Percentiles rank a stretch among this genome's conserved stretches.
These are phyloP conservation scores for Citrullus amarus DNA, from an alignment of 306 rosid genomes.

Conservation along the genomic window DNA sequence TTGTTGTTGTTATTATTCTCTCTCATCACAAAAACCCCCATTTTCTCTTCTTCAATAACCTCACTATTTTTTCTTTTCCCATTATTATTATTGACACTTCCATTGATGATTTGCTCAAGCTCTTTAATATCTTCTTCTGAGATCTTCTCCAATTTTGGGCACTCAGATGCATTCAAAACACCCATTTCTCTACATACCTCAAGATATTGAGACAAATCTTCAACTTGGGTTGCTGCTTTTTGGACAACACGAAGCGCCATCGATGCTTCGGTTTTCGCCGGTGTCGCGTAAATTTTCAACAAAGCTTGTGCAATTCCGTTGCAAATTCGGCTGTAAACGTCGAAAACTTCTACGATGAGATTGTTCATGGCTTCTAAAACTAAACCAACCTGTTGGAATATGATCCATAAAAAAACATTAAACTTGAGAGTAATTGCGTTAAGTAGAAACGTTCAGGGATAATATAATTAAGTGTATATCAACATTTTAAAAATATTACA, in stretches of 20 bases:
- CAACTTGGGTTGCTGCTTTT: constrained; percentile 40
- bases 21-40: constrained; percentile 8
- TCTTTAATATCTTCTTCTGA: constrained; percentile 44
- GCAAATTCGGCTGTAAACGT: constrained; percentile 46
- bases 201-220: constrained; percentile 30
- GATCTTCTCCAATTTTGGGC: constrained; percentile 44
- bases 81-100: constrained; percentile 4
- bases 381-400: neutral
- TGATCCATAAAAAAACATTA: neutral
- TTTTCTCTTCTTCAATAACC: neutral
- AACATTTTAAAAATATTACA: no score
- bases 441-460: no score
- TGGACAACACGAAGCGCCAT: constrained; percentile 36
- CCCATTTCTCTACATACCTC: constrained; percentile 52
- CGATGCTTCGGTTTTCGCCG: constrained; percentile 36
- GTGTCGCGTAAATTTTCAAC: constrained; percentile 30
- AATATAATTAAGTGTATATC: no score
- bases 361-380: constrained; percentile 80
- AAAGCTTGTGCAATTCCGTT: constrained; percentile 35
- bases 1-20: neutral
- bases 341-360: constrained; percentile 46
- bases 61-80: neutral
- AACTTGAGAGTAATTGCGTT: no score
- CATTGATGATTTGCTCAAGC: constrained; percentile 36
- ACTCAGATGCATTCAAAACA: constrained; percentile 43